These are phyloP conservation scores for Neurospora crassa DNA, from an alignment of 2,329 filamentous ascomycete species.

Conservation along the genomic window DNA sequence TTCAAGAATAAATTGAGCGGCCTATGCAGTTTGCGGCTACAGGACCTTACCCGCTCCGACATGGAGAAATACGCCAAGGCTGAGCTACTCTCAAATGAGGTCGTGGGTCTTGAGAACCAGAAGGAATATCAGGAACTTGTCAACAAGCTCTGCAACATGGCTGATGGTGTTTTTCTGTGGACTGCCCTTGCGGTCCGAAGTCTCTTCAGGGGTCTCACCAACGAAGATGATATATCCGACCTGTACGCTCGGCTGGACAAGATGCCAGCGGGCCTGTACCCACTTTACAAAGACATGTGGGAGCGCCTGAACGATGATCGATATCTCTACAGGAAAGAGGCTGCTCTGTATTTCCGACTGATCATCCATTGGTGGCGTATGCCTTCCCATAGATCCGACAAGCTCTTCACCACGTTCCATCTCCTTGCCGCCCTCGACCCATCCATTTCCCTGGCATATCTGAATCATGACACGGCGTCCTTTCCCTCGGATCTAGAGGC, in stretches of 20 bases:
- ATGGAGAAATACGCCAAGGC: conserved; percentile 5
- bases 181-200: conserved; percentile 3
- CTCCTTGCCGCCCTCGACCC: background rate
- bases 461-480: background rate
- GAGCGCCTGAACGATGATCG: conserved; percentile 5
- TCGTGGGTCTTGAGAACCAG: background rate
- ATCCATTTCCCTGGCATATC: background rate
- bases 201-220: background rate
- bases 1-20: conserved; percentile 1
- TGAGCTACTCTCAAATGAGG: background rate
- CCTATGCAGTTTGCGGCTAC: background rate
- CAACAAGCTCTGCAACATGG: conserved; percentile 1
- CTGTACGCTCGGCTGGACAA: conserved; percentile 1
- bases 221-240: conserved; percentile 5
- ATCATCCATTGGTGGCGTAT: background rate
- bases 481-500: background rate
- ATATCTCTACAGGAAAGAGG: conserved; percentile 3
- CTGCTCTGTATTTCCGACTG: conserved; percentile 6
- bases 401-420: background rate
- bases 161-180: conserved; percentile 10
- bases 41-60: conserved; percentile 8
- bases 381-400: background rate
- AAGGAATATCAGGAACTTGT: background rate
- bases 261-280: conserved; percentile 1
- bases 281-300: conserved; percentile 9